phyloP scores from a whole-genome alignment of 2,329 filamentous ascomycete genomes.

The Phyllachora maydis region DNA sequence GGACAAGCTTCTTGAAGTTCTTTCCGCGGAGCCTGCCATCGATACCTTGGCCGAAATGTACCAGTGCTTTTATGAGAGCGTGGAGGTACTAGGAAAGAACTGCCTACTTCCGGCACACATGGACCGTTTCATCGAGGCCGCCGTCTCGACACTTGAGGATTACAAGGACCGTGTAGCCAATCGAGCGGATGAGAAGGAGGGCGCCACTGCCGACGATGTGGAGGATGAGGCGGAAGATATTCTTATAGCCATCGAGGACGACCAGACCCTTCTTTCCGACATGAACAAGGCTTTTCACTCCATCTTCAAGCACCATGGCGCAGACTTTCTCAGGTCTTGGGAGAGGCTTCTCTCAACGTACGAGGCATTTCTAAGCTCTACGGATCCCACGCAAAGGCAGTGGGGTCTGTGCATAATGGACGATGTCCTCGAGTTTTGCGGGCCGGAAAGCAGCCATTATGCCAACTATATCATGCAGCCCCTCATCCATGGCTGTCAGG shows the following conservation, averaged over 20 bases:
- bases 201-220: constrained; percentile 58
- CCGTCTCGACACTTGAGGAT: constrained; percentile 71
- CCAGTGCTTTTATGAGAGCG: constrained; percentile 97
- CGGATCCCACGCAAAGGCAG: constrained; percentile 79
- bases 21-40: constrained; percentile 84
- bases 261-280: constrained; percentile 87
- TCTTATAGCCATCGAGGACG: constrained; percentile 84
- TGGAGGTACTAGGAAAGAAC: constrained; percentile 79
- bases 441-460: constrained; percentile 71
- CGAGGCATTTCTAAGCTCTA: constrained; percentile 59
- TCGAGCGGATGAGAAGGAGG: constrained; percentile 63
- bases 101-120: constrained; percentile 65
- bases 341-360: constrained; percentile 72
- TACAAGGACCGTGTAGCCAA: constrained; percentile 74
- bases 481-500: constrained; percentile 67
- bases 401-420: constrained; percentile 99
- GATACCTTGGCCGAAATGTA: constrained; percentile 98
- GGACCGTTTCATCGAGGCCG: constrained; percentile 69
- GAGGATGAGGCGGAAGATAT: constrained; percentile 75
- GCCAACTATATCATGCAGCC: constrained; percentile 72
- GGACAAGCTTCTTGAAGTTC: constrained; percentile 79
- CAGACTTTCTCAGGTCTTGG: constrained; percentile 71
- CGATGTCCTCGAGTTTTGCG: constrained; percentile 94
- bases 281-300: constrained; percentile 99
- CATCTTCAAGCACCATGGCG: constrained; percentile 91